Base-by-base conservation (phyloP, 106 monocot species). In the Platanthera zijinensis region DNA sequence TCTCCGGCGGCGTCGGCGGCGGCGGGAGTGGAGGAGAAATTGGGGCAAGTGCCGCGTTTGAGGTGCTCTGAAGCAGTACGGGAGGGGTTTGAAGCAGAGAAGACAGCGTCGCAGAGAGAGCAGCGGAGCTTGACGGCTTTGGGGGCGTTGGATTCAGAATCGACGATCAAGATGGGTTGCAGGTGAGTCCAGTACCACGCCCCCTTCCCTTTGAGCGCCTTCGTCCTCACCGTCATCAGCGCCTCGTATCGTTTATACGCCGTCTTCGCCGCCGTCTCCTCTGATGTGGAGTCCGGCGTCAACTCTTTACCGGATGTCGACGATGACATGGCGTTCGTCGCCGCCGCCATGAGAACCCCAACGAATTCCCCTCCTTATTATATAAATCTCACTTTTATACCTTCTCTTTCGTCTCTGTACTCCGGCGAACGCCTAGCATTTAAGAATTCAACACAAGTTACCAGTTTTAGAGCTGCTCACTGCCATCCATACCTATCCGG, bases 151-250 rank as follows among this genome's bases (percentile, higher is more conserved):
- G 90, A 82, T 45, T 97, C 93, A 48, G 89, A 59, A 72, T 79
- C 73, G 51, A 54, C 80, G 25, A 89, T 25, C 13, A 97, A 84
- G 30, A 91, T 74, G 46, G 96, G 96, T 76, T 93, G 91, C 15
- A 97, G 85, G 83, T 97, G 91, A 10, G 82, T 76, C 96, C 96
- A 97, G 77, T 97, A 97, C 96, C 96, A 97, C 5, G 96, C 96
- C 7, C 96, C 96, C 77, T 96, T 96, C 21, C 96, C 96, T 62
- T 84, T 93, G 62, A 94, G 80, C 59, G 93, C 96, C 85, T 91
- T 93, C 50, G 62, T 81, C 63, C 89, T 61, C 54, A 97, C 91
- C 52, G 76, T 84, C 51, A 85, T 61, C 57, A 97, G 80, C 32
- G 84, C 87, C 14, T 97, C 93, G 82, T 86, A 97, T 51, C 93